Evolutionary conservation across 179 eudicot genomes (phyloP).

Genomic region (Silene vulgaris): DNA sequence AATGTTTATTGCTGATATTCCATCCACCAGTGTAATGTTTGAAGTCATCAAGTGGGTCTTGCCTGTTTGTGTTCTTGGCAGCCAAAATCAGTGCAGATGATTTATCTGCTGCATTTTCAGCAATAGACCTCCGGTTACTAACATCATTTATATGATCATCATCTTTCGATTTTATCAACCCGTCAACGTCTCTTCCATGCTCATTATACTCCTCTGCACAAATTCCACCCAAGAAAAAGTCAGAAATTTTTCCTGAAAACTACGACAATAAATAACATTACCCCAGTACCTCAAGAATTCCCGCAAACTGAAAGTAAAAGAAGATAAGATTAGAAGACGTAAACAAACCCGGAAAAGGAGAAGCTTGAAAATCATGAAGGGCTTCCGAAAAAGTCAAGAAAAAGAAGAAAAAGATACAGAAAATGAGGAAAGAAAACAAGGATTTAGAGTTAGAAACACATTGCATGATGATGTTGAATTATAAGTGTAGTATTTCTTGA

Average conservation of each 20-base stretch:
- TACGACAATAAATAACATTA: too few relatives aligned
- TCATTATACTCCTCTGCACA: constrained; percentile 17
- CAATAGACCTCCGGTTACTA: constrained; percentile 33
- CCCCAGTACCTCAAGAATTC: too few relatives aligned
- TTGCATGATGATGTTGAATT: constrained; percentile 14
- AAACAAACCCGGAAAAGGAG: constrained; percentile 22
- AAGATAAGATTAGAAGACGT: not conserved
- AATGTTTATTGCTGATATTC: constrained; percentile 65
- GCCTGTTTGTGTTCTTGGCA: constrained; percentile 55
- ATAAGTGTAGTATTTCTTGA: not conserved
- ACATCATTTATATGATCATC: not conserved
- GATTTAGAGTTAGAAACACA: constrained; percentile 12
- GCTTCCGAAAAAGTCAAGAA: constrained; percentile 19
- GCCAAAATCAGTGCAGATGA: constrained; percentile 49
- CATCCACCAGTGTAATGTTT: constrained; percentile 66
- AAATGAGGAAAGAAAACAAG: constrained; percentile 10
- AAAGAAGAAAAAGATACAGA: constrained; percentile 13
- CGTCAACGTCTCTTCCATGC: not conserved
- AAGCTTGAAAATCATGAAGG: constrained; percentile 16
- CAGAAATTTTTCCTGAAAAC: too few relatives aligned
- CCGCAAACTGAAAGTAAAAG: not conserved
- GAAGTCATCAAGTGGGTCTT: constrained; percentile 56
- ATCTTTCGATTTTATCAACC: constrained; percentile 11
- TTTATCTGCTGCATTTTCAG: constrained; percentile 24
- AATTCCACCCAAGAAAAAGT: too few relatives aligned